These are phyloP conservation scores for Kazachstania sp. DNA, from an alignment of 1,139 yeast genomes.

Conservation along the genomic window DNA sequence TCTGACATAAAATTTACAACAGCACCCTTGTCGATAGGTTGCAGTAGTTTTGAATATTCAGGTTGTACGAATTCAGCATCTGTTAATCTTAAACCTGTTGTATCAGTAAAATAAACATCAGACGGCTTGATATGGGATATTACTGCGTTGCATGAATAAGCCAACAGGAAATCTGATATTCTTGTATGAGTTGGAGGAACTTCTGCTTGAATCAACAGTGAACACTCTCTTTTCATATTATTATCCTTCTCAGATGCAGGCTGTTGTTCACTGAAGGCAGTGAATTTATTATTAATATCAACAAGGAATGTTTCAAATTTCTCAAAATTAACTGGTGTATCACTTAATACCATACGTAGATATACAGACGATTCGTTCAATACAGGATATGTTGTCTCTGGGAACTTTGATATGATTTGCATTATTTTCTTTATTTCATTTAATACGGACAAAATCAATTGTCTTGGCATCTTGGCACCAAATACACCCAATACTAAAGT, in stretches of 20 bases:
- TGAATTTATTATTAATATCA: conserved; percentile 27
- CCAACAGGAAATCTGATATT: conserved; percentile 23
- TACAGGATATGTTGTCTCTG: conserved; percentile 29
- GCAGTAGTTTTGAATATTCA: conserved; percentile 17
- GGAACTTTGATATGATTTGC: conserved; percentile 27
- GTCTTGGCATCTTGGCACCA: conserved; percentile 30
- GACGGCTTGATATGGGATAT: conserved; percentile 28
- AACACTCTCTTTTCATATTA: conserved; percentile 20
- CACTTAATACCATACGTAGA: conserved; percentile 26
- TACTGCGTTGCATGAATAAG: conserved; percentile 23
- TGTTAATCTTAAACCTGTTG: conserved; percentile 26
- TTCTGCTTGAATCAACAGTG: conserved; percentile 28
- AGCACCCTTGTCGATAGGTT: conserved; percentile 25
- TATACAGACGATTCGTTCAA: conserved; percentile 30
- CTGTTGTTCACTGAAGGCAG: conserved; percentile 24
- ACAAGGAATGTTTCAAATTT: conserved; percentile 29
- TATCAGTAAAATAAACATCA: conserved; percentile 26
- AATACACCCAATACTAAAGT: conserved; percentile 28
- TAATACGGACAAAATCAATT: conserved; percentile 26
- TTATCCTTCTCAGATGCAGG: conserved; percentile 4
- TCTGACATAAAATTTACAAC: conserved; percentile 18
- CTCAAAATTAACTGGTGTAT: conserved; percentile 29
- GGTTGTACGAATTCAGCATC: conserved; percentile 22
- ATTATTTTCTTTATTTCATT: conserved; percentile 28
- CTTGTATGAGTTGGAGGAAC: conserved; percentile 21